These are phyloP conservation scores for Pichia membranifaciens DNA, from an alignment of 805 yeast species.

Conservation along the genomic window DNA sequence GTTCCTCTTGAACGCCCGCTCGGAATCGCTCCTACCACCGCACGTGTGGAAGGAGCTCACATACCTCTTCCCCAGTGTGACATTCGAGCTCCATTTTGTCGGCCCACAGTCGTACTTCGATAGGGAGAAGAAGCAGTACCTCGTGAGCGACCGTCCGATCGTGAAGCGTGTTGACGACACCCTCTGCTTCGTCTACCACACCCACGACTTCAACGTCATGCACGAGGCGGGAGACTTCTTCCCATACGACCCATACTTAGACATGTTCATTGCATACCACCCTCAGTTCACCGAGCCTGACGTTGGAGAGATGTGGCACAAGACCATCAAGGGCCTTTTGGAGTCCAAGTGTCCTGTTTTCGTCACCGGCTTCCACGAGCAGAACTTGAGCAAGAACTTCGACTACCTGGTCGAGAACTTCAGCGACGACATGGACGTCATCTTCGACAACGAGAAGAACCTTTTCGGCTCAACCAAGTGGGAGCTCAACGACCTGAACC, in stretches of 20 bases:
- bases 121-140: slow-evolving; percentile 56
- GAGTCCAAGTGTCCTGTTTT: slow-evolving; percentile 92
- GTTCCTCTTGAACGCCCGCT: slow-evolving; percentile 85
- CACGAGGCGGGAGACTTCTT: slow-evolving; percentile 92
- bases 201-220: slow-evolving; percentile 84
- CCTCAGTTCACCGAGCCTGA: slow-evolving; percentile 90
- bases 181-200: slow-evolving; percentile 72
- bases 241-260: slow-evolving; percentile 97
- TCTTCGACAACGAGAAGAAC: slow-evolving; percentile 70
- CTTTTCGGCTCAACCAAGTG: slow-evolving; percentile 82
- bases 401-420: slow-evolving; percentile 62
- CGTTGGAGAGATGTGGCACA: slow-evolving; percentile 72
- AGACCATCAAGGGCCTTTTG: slow-evolving; percentile 76
- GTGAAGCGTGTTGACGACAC: slow-evolving; percentile 69
- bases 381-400: slow-evolving; percentile 66
- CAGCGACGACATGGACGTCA: slow-evolving; percentile 70
- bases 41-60: slow-evolving; percentile 94
- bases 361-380: slow-evolving; percentile 82
- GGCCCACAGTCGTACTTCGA: slow-evolving; percentile 91
- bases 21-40: slow-evolving; percentile 89
- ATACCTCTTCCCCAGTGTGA: slow-evolving; percentile 74
- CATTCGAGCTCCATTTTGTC: slow-evolving; percentile 82
- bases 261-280: slow-evolving; percentile 88
- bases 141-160: slow-evolving; percentile 56
- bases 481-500: slow-evolving; percentile 88